Percentiles rank a stretch among this genome's conserved stretches.
Conservation (phyloP, 2,329 filamentous ascomycete genomes). For the Verticillium dahliae region DNA sequence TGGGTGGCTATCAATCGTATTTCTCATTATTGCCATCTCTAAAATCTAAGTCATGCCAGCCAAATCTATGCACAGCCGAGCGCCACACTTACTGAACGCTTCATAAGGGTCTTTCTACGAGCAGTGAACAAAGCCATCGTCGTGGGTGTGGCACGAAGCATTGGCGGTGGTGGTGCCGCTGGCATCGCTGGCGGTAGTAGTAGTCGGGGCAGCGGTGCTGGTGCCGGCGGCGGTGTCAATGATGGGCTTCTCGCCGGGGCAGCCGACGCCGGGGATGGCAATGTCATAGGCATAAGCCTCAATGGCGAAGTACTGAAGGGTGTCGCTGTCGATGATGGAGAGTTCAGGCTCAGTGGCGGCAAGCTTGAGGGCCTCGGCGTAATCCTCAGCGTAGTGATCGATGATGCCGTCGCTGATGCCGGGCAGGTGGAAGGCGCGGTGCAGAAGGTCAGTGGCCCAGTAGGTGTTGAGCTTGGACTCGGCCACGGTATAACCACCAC, state of each 20-base stretch:
- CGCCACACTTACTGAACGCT: not conserved
- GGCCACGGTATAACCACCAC: slow-evolving; percentile 55
- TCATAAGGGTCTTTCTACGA: not conserved
- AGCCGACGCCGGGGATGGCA: slow-evolving; percentile 56
- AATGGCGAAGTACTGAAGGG: slow-evolving; percentile 62
- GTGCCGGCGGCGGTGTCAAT: not conserved
- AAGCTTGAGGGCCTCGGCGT: slow-evolving; percentile 45
- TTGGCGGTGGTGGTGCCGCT: slow-evolving; percentile 53
- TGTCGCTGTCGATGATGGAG: slow-evolving; percentile 51
- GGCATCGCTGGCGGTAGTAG: slow-evolving; percentile 38
- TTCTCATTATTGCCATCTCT: not conserved
- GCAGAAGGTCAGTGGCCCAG: slow-evolving; percentile 61
- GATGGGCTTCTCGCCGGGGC: slow-evolving; percentile 35
- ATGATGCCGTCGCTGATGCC: slow-evolving; percentile 52
- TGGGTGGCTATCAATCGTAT: not conserved
- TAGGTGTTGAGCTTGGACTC: slow-evolving; percentile 49
- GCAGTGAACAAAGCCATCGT: slow-evolving; percentile 27
- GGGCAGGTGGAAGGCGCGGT: slow-evolving; percentile 59
- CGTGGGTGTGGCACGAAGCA: slow-evolving; percentile 40
- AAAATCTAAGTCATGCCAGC: not conserved
- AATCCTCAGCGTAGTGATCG: slow-evolving; percentile 56
- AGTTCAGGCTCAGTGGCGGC: slow-evolving; percentile 40
- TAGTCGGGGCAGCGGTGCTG: not conserved
- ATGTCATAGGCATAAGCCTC: slow-evolving; percentile 62
- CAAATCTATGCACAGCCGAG: not conserved